Conservation (phyloP, 768 basidiomycete genomes). For the Zangia roseola region DNA sequence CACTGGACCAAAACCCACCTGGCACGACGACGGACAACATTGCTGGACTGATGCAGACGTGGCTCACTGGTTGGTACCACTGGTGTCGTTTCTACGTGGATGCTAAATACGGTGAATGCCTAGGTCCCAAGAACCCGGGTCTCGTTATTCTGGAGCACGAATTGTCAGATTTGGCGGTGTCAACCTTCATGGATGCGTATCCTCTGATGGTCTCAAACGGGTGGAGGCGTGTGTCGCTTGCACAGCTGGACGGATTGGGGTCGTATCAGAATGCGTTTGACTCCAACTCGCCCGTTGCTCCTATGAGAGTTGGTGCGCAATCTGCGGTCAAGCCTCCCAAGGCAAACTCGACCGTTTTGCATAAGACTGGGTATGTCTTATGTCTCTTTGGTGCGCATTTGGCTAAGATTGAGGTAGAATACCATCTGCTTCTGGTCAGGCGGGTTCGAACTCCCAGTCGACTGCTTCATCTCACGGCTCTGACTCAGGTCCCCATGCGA, state of each 20-base stretch:
- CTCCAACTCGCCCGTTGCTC: constrained; percentile 26
- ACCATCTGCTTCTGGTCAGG: neutral
- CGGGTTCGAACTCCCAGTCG: constrained; percentile 4
- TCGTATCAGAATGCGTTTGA: constrained; percentile 48
- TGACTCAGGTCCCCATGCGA: constrained; percentile 23
- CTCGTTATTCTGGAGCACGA: constrained; percentile 88
- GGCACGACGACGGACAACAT: constrained; percentile 49
- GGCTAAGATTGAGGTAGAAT: constrained; percentile 6
- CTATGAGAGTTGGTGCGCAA: constrained; percentile 23
- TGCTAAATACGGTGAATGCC: neutral
- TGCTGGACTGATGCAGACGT: constrained; percentile 48
- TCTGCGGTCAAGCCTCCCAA: constrained; percentile 15
- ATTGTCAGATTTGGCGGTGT: constrained; percentile 54
- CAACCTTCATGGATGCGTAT: constrained; percentile 65
- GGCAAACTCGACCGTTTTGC: constrained; percentile 7
- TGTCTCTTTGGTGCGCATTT: neutral
- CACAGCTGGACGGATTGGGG: constrained; percentile 39
- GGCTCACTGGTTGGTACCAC: constrained; percentile 48
- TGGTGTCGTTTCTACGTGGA: neutral
- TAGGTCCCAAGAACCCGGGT: constrained; percentile 72
- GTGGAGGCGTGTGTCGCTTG: constrained; percentile 67
- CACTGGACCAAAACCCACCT: constrained; percentile 39
- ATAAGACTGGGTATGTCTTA: constrained; percentile 6
- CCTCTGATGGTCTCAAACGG: constrained; percentile 62
- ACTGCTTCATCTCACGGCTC: constrained; percentile 13